Base-by-base conservation (phyloP, 495 filamentous ascomycete species). In the Podospora pseudopauciseta region DNA sequence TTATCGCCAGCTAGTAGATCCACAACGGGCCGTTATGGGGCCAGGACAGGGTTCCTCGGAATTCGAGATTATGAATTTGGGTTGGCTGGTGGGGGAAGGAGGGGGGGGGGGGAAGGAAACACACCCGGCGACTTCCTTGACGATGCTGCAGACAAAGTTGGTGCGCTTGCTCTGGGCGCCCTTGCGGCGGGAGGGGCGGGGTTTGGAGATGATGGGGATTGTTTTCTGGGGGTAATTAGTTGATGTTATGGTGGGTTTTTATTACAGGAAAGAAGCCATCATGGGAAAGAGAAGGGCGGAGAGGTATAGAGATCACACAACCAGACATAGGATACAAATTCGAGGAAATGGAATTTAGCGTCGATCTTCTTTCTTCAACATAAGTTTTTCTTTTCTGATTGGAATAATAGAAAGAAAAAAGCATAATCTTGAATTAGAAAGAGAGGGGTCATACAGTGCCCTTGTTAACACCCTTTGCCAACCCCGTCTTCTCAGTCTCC, bases 121-220 rank as follows among this genome's bases (percentile, higher is more conserved):
- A 68, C 88, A 92, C 91, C 90, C 91, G 78, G 90, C 84, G 77
- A 97, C 95, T 85, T 98, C 95, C 86, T 93, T 94, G 77, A 96
- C 92, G 79, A 98, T 91, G 77, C 95, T 91, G 44, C 81, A 78
- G 60, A 97, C 94, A 83, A 98, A 97, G 70, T 89, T 87, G 72
- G 95, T 98, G 71, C 92, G 86, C 87, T 93, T 94, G 83, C 91
- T 94, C 78, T 94, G 85, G 79, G 92, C 88, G 72, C 95, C 95
- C 86, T 97, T 97, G 80, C 88, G 91, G 70, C 91, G 87, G 76
- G 91, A 95, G 78, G 96, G 89, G 74, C 90, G 88, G 87, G 96
- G 19, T 30, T 62, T 96, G 80, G 87, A 84, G 79, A 89, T 89
- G 78, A 92, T 87, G 71, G 91, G 84, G 73, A 92, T 97, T 82